Conservation (phyloP, 768 basidiomycete species). For the Chalciporus pseudorubinellus region DNA sequence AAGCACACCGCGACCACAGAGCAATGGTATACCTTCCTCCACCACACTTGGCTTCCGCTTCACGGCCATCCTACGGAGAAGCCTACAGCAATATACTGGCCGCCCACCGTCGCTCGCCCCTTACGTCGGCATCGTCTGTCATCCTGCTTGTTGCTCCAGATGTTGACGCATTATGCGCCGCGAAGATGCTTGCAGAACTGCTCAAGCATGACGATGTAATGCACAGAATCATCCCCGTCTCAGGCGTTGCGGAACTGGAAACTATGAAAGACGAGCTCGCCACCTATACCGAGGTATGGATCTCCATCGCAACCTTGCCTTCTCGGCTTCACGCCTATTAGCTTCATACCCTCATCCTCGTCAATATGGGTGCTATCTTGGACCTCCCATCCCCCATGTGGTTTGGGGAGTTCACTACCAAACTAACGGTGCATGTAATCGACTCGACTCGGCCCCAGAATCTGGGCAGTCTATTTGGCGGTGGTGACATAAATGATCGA, state of each 20-base stretch:
- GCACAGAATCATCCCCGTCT: conserved; percentile 86
- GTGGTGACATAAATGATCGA: conserved; percentile 61
- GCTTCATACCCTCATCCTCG: conserved; percentile 86
- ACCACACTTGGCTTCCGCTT: conserved; percentile 60
- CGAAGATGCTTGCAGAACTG: conserved; percentile 83
- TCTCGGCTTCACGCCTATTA: conserved; percentile 27
- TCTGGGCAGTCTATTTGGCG: conserved; percentile 79
- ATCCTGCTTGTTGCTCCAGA: conserved; percentile 86
- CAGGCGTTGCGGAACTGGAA: conserved; percentile 78
- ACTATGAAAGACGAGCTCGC: conserved; percentile 61
- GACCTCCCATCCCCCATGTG: conserved; percentile 73
- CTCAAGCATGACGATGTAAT: conserved; percentile 93
- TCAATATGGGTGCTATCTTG: conserved; percentile 89
- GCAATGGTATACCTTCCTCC: conserved; percentile 74
- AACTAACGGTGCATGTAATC: conserved; percentile 84
- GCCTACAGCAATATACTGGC: conserved; percentile 74
- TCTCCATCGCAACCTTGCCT: neutral
- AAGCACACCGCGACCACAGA: no score
- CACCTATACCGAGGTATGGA: conserved; percentile 61
- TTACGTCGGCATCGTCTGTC: conserved; percentile 78
- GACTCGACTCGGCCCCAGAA: conserved; percentile 92
- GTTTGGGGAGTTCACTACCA: conserved; percentile 69
- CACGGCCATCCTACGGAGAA: conserved; percentile 63
- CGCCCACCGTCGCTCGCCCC: conserved; percentile 66
- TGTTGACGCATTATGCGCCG: conserved; percentile 90